Evolutionary conservation across 2,329 filamentous ascomycete species (phyloP), one percentile per base, ranked within the genome.

Genomic region (Hymenoscyphus occultus): DNA sequence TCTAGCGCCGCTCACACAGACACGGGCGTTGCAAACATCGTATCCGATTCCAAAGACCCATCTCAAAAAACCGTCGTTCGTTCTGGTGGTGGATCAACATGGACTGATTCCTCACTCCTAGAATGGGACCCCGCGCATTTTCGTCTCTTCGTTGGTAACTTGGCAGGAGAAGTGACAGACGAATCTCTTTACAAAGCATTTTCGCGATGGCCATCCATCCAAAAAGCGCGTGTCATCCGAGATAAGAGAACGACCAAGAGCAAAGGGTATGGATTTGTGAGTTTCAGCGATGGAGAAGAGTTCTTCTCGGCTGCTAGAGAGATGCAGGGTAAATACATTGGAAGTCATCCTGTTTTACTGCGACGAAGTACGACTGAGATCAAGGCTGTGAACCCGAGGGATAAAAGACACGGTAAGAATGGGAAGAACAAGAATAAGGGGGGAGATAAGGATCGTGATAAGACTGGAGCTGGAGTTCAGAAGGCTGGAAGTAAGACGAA

Each of bases 271-370:
- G 95, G 95, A 2, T 99, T 99, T 75, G 93, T 99, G 64, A 95
- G 92, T 78, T 98, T 99, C 79, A 90, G 89, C 73, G 91, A 97
- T 75, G 91, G 93, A 39, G 95, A 99, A 77, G 93, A 97, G 74
- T 98, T 96, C 77, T 98, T 99, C 82, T 87, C 92, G 73, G 94
- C 95, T 1, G 94, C 93, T 73, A 93, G 95, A 80, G 94, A 98
- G 80, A 98, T 98, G 95, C 91, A 97, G 74, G 93, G 93, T 72
- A 98, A 99, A 80, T 99, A 99, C 79, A 98, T 99, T 75, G 94
- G 96, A 73, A 97, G 93, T 76, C 95, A 98, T 77, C 95, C 95
- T 0, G 91, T 97, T 35, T 82, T 91, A 32, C 85, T 98, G 71
- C 89, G 91, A 77, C 91, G 95, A 77, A 92, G 91, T 70, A 96